A percentile compares a stretch with the other conserved stretches of the same genome.
These are phyloP conservation scores for Tricholoma hemisulphureum DNA, from an alignment of 768 basidiomycete genomes.

Conservation along the genomic window DNA sequence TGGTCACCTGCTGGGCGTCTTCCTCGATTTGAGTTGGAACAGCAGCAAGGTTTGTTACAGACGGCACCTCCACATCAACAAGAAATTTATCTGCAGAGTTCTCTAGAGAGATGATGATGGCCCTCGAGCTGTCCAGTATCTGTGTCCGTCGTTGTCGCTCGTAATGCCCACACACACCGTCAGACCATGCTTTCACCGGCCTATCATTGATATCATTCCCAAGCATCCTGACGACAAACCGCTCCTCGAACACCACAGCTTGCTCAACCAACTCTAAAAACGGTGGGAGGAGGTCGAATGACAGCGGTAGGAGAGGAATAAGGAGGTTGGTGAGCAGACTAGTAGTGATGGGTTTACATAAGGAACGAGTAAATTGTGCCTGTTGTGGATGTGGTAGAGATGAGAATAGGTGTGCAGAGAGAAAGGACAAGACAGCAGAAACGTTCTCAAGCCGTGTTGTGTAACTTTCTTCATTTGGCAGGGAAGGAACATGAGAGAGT, in stretches of 20 bases:
- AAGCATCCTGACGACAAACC: constrained; percentile 48
- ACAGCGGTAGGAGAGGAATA: constrained; percentile 66
- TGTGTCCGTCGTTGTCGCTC: constrained; percentile 69
- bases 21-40: constrained; percentile 22
- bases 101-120: constrained; percentile 46
- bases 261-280: constrained; percentile 57
- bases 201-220: constrained; percentile 47
- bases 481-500: constrained; percentile 47
- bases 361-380: constrained; percentile 48
- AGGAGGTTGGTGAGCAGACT: constrained; percentile 67
- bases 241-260: constrained; percentile 68
- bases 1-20: constrained; percentile 4
- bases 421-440: constrained; percentile 58
- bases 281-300: constrained; percentile 53
- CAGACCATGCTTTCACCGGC: constrained; percentile 66
- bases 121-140: constrained; percentile 63
- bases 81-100: constrained; percentile 40
- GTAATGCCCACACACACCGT: constrained; percentile 69
- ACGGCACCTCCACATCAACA: constrained; percentile 35
- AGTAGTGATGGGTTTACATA: constrained; percentile 59
- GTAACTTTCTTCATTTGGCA: constrained; percentile 40
- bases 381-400: constrained; percentile 48
- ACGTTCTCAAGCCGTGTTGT: constrained; percentile 53
- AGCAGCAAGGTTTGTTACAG: constrained; percentile 30
- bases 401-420: constrained; percentile 56